These are phyloP conservation scores for Hypoxylon sp. DNA, from an alignment of 2,329 filamentous ascomycete genomes.

Conservation along the genomic window DNA sequence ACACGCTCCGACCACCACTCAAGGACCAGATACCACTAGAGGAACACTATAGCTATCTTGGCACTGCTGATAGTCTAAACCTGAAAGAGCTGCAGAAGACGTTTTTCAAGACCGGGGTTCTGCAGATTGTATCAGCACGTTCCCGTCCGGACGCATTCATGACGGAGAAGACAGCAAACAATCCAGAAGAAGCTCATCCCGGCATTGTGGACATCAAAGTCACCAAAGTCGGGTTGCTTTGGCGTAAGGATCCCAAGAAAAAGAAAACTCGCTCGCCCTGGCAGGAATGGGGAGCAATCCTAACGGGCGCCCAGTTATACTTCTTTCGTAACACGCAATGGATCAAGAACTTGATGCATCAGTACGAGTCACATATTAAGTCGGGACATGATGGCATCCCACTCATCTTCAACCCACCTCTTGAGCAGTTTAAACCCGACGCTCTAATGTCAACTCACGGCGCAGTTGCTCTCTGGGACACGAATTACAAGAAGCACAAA, in stretches of 20 bases:
- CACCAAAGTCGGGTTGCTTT: constrained; percentile 93
- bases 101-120: constrained; percentile 90
- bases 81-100: constrained; percentile 86
- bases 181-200: constrained; percentile 87
- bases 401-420: constrained; percentile 89
- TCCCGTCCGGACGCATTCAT: constrained; percentile 97
- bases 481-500: constrained; percentile 94
- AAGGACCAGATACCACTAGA: constrained; percentile 94
- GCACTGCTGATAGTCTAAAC: constrained; percentile 81
- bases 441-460: constrained; percentile 93
- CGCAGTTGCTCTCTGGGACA: constrained; percentile 88
- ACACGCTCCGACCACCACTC: constrained; percentile 84
- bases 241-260: constrained; percentile 95
- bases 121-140: constrained; percentile 95
- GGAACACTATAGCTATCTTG: constrained; percentile 90
- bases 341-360: constrained; percentile 91
- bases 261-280: constrained; percentile 95
- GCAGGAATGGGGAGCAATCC: constrained; percentile 98
- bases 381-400: constrained; percentile 81
- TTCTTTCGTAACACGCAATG: constrained; percentile 95
- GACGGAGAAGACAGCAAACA: constrained; percentile 85
- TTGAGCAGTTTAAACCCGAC: constrained; percentile 94
- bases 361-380: constrained; percentile 86
- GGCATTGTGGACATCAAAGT: constrained; percentile 98
- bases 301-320: constrained; percentile 97